Evolutionary conservation across 768 basidiomycete genomes (phyloP).

Genomic region (Tulasnella sp.): DNA sequence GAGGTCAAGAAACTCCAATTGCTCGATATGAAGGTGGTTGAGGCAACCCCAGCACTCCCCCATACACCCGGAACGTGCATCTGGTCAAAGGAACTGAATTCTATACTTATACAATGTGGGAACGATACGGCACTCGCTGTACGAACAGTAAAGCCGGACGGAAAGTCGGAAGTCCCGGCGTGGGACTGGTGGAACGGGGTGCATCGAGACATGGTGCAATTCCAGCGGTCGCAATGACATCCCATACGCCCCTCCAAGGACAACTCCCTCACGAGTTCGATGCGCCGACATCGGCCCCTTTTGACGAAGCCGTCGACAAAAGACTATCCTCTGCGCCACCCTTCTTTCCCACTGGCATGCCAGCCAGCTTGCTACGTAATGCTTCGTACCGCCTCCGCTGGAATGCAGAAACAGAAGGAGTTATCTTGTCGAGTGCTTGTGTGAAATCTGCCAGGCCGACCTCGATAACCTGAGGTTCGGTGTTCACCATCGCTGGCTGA

Average conservation of each 20-base stretch:
- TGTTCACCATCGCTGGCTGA: background rate
- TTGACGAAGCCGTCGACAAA: background rate
- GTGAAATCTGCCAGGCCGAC: slow-evolving; percentile 72
- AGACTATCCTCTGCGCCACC: background rate
- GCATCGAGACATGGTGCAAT: slow-evolving; percentile 19
- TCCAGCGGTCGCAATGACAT: background rate
- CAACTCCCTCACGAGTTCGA: background rate
- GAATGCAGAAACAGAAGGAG: slow-evolving; percentile 78
- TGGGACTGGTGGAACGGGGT: slow-evolving; percentile 83
- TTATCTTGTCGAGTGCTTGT: slow-evolving; percentile 74
- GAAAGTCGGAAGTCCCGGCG: slow-evolving; percentile 50
- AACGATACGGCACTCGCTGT: slow-evolving; percentile 58
- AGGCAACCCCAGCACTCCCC: background rate
- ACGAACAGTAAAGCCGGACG: slow-evolving; percentile 62
- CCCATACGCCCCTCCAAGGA: background rate
- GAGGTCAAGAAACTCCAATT: slow-evolving; percentile 9
- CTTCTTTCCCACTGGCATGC: slow-evolving; percentile 52
- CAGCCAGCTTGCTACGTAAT: slow-evolving; percentile 80
- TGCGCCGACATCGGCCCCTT: background rate
- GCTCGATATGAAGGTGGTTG: slow-evolving; percentile 31
- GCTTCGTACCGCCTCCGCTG: slow-evolving; percentile 85
- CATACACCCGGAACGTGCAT: slow-evolving; percentile 45
- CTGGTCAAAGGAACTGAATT: slow-evolving; percentile 39
- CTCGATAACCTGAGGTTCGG: slow-evolving; percentile 43
- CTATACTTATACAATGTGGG: slow-evolving; percentile 61